Evolutionary conservation across 2,329 filamentous ascomycete species (phyloP).

Genomic region (Ophiostoma quercus): DNA sequence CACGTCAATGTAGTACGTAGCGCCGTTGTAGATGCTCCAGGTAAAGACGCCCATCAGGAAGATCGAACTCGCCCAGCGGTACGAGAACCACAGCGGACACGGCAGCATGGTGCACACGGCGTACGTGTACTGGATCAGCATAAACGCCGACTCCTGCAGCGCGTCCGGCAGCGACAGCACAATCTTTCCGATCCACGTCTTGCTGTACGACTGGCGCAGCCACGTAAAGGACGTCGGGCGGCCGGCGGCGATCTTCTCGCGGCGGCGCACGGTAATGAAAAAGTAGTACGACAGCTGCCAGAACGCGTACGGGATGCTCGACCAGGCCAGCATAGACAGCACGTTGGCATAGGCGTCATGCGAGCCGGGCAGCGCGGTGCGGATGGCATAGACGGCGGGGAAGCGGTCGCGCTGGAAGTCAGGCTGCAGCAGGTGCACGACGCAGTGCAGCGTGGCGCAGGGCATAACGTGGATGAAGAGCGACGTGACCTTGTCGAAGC

Average conservation of each 20-base stretch:
- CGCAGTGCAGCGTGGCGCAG: constrained; percentile 83
- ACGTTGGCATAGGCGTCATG: constrained; percentile 74
- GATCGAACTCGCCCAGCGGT: constrained; percentile 66
- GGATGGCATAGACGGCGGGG: constrained; percentile 80
- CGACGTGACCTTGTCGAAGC: constrained; percentile 94
- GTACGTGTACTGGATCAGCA: constrained; percentile 91
- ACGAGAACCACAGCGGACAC: constrained; percentile 92
- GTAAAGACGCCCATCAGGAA: constrained; percentile 82
- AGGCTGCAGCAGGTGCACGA: constrained; percentile 73
- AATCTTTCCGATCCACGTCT: constrained; percentile 79
- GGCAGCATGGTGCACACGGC: constrained; percentile 90
- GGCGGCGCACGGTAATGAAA: constrained; percentile 89
- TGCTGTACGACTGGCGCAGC: constrained; percentile 86
- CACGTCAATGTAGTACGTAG: constrained; percentile 96
- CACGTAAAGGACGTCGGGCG: constrained; percentile 96
- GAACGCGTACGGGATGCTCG: constrained; percentile 81
- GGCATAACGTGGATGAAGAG: constrained; percentile 99
- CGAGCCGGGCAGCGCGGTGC: constrained; percentile 60
- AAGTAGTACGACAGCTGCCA: constrained; percentile 95
- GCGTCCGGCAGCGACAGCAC: constrained; percentile 70
- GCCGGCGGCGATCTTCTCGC: constrained; percentile 91
- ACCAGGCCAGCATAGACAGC: constrained; percentile 85
- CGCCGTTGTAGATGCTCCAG: constrained; percentile 95
- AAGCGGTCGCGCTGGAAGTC: constrained; percentile 65
- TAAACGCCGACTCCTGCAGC: constrained; percentile 85